Evolutionary conservation across 1,284 basidiomycete genomes (phyloP), one percentile per base, ranked within the genome.

Genomic region (Acaromyces ingoldii): DNA sequence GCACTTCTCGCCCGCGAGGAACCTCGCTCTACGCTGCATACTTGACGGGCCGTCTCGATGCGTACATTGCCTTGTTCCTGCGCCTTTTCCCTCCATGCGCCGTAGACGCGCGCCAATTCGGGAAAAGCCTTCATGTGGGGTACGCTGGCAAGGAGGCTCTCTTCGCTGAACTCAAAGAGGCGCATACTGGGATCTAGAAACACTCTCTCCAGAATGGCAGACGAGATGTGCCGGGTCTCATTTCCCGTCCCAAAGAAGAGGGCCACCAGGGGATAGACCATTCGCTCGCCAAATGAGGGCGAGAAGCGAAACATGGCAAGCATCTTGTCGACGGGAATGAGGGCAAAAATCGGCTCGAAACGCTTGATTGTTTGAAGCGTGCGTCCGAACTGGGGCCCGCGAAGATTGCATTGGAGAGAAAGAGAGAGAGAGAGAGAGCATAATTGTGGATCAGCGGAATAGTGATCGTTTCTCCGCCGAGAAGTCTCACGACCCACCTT

Each of bases 161-260:
- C 55, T 21, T 66, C 58, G 17, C 53, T 57, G 46, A 62, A 67
- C 38, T 72, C 62, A 29, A 72, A 71, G 1, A 74, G 55, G 21
- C 79, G 75, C 82, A 83, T 83, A 64, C 79, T 82, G 3, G 81
- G 81, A 53, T 83, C 81, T 66, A 80, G 79, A 65, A 83, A 83
- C 10, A 83, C 80, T 0, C 82, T 79, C 57, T 82, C 82, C 28
- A 83, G 69, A 30, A 83, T 83, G 17, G 81, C 80, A n/a, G 77
- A 79, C 0, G 81, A 81, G 41, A 84, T 79, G 63, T 81, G 82
- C 15, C 81, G 81, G 2, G 81, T 84, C 60, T 83, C 81, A 60
- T 83, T 83, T 1, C 82, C 82, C n/a, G 82, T 83, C 17, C 81
- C 82, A 80, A 83, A 74, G 72, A 83, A 83, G 31, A 84, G 76